phyloP scores from a whole-genome alignment of 225 moss, liverwort and hornwort species.

The Antitrichia curtipendula region DNA sequence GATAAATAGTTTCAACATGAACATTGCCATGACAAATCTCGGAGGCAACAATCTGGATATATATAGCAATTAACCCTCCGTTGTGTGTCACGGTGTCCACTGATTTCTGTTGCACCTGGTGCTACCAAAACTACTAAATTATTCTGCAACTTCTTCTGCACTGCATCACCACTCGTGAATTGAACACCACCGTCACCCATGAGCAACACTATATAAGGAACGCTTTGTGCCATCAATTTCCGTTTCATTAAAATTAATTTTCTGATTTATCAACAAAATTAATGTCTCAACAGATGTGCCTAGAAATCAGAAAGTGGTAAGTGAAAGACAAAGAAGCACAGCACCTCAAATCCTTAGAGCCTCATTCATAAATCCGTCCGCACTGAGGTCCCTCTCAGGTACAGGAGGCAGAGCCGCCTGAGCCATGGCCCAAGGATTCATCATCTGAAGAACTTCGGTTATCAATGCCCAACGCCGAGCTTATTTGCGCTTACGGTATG shows the following conservation, averaged over 20 bases:
- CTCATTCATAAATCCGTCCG: background rate
- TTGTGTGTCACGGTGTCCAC: background rate
- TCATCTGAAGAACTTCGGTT: background rate
- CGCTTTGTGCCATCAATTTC: background rate
- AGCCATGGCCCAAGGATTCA: background rate
- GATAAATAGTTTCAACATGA: no score
- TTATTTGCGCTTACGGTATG: background rate
- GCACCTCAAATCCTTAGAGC: background rate
- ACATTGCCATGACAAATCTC: background rate
- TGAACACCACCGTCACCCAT: background rate
- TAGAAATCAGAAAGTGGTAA: background rate
- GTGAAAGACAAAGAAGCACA: background rate
- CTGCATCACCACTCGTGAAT: slow-evolving; percentile 20
- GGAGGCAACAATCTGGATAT: background rate
- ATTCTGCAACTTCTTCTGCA: slow-evolving; percentile 26
- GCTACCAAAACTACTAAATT: slow-evolving; percentile 34
- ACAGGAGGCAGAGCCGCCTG: background rate
- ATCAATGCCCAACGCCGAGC: background rate
- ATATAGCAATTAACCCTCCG: background rate
- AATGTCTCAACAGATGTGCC: background rate
- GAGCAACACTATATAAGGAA: background rate
- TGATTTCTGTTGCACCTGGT: slow-evolving; percentile 32
- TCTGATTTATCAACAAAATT: background rate
- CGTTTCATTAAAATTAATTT: background rate
- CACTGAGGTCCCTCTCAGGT: background rate